Percentiles rank a stretch among this genome's conserved stretches.
Conservation (phyloP, 148 eudicot species). For the Chenopodium berlandieri region DNA sequence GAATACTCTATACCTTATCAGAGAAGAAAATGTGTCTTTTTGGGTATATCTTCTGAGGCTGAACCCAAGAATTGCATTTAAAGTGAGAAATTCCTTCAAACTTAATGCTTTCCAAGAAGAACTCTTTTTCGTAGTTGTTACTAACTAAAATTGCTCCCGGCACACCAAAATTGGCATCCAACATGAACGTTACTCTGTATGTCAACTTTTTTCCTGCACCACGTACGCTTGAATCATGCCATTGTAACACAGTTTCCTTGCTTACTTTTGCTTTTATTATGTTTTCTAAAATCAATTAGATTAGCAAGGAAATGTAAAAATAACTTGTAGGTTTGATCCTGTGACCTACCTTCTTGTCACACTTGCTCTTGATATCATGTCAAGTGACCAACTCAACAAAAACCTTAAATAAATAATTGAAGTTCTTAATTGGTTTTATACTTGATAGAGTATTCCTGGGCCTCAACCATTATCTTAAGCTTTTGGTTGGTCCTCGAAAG, state of each 20-base stretch:
- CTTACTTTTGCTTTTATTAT: not conserved
- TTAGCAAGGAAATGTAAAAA: too few relatives aligned
- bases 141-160: slow-evolving; percentile 17
- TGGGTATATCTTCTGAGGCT: not conserved
- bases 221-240: not conserved
- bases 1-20: slow-evolving; percentile 1
- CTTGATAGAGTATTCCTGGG: too few relatives aligned
- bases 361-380: too few relatives aligned
- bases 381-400: too few relatives aligned
- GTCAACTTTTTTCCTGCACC: not conserved
- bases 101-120: slow-evolving; percentile 7
- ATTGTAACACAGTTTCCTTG: slow-evolving; percentile 1
- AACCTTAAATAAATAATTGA: too few relatives aligned
- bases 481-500: too few relatives aligned
- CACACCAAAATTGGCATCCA: slow-evolving; percentile 12
- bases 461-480: too few relatives aligned
- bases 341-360: too few relatives aligned
- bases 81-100: slow-evolving; percentile 14
- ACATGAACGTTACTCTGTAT: not conserved
- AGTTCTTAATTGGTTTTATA: too few relatives aligned
- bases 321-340: too few relatives aligned
- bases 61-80: slow-evolving; percentile 19
- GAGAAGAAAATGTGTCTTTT: slow-evolving; percentile 15
- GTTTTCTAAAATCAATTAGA: not conserved
- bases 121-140: slow-evolving; percentile 12